Percentiles rank a stretch among this genome's conserved stretches.
These are phyloP conservation scores for Podospora pseudocomata DNA, from an alignment of 495 filamentous ascomycete genomes.

Conservation along the genomic window DNA sequence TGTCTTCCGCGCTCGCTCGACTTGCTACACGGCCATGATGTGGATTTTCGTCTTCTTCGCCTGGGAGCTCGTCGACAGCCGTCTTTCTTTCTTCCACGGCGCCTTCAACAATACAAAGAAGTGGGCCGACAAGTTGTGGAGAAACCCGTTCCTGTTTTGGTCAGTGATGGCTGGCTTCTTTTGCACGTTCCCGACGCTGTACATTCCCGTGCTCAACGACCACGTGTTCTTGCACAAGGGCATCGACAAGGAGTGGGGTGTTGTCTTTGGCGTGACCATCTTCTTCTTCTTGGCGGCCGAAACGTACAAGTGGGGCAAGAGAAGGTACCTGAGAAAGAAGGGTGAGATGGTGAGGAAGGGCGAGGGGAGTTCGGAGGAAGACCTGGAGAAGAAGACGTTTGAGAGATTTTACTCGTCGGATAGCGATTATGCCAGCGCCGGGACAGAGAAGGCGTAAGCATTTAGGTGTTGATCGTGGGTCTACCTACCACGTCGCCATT, in stretches of 20 bases:
- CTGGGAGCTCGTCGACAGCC: constrained; percentile 70
- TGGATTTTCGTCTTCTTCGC: constrained; percentile 69
- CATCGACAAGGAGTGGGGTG: constrained; percentile 71
- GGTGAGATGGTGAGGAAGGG: constrained; percentile 13
- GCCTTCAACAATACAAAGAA: constrained; percentile 50
- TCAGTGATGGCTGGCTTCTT: constrained; percentile 63
- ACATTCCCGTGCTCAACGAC: constrained; percentile 66
- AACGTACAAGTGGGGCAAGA: constrained; percentile 47
- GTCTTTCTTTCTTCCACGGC: constrained; percentile 61
- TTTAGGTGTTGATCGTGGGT: neutral
- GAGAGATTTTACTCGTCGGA: constrained; percentile 14
- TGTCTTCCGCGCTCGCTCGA: constrained; percentile 72
- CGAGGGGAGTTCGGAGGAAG: constrained; percentile 8
- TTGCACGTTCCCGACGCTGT: constrained; percentile 66
- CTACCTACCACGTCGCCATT: neutral
- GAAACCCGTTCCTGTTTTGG: constrained; percentile 73
- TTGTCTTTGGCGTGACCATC: constrained; percentile 54
- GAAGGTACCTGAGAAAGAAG: constrained; percentile 8
- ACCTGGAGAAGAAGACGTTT: constrained; percentile 17
- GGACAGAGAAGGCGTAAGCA: neutral
- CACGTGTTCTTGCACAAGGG: constrained; percentile 68
- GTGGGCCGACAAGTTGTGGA: constrained; percentile 60
- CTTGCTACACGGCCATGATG: constrained; percentile 70
- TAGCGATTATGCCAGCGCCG: constrained; percentile 1
- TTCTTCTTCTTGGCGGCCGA: constrained; percentile 63